Base-by-base conservation (phyloP, 768 basidiomycete species). In the Macrolepiota dolichaula region DNA sequence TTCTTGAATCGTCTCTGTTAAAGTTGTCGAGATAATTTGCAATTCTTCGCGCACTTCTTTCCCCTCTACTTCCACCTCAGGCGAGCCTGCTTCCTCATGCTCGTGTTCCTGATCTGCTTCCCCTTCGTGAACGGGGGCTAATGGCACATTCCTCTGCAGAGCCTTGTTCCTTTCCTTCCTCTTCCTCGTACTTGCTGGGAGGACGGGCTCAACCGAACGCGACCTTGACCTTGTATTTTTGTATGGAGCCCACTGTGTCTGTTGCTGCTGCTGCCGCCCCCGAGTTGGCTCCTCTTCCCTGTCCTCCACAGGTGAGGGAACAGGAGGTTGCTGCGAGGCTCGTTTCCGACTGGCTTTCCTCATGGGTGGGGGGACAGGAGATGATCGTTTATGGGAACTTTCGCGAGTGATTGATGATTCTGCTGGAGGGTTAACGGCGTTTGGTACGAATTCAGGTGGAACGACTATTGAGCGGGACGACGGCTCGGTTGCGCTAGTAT, bases 161-260 rank as follows among this genome's bases (percentile, higher is more conserved):
- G 25, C 4, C 11, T 9, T 37, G 11, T 32, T 35, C 47, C 35
- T 54, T 44, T 22, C 36, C 7, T 32, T 32, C 17, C 44, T 38
- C 36, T n/a, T 47, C 19, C 32, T 44, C 19, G 49, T 15, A 17
- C 24, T 47, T 57, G 60, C n/a, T 53, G 55, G 59, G 61, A 52
- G 49, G 38, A 63, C 37, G 37, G 73, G 73, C 46, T 74, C 72
- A 15, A 74, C 68, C 10, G 73, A 72, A 24, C 68, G 71, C 27
- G 75, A 74, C 17, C 72, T 62, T 0, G 74, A 71, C 22, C 77
- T 69, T 2, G 75, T 75, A 62, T 74, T 74, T 38, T 67, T 66
- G 62, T 70, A 74, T 10, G 76, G 73, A 46, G 72, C 66, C 51
- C 66, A 65, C 15, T 36, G 40, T 15, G 51, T 55, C 59, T 55